Percentiles rank a stretch among this genome's conserved stretches.
Conservation (phyloP, 2,329 filamentous ascomycete genomes). For the Xylariaceae sp. region DNA sequence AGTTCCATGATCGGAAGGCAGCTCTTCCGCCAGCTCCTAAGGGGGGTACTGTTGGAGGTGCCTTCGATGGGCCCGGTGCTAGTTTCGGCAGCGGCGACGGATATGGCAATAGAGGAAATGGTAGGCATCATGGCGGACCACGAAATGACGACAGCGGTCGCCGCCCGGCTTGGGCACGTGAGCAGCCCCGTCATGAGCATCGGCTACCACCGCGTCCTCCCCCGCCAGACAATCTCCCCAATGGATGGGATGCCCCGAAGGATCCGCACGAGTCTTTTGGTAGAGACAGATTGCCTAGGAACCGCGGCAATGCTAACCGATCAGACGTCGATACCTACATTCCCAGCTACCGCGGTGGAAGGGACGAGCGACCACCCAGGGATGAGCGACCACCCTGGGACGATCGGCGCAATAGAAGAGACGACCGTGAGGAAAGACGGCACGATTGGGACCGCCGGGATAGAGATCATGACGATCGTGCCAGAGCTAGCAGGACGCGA, state of each 20-base stretch:
- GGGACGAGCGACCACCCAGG: conserved; percentile 34
- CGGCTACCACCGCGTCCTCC: conserved; percentile 47
- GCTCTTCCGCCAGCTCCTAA: conserved; percentile 85
- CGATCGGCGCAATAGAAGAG: conserved; percentile 31
- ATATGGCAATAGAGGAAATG: conserved; percentile 47
- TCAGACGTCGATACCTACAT: conserved; percentile 47
- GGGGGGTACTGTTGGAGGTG: conserved; percentile 80
- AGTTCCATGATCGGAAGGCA: conserved; percentile 80
- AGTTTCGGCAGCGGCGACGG: conserved; percentile 49
- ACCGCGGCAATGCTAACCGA: conserved; percentile 29
- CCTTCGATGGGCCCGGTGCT: conserved; percentile 44
- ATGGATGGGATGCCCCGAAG: conserved; percentile 34
- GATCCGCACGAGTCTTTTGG: conserved; percentile 40
- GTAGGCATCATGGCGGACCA: conserved; percentile 34
- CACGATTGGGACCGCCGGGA: conserved; percentile 38
- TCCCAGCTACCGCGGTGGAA: conserved; percentile 40
- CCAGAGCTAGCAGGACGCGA: conserved; percentile 38
- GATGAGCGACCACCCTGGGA: conserved; percentile 38
- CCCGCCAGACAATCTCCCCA: conserved; percentile 38
- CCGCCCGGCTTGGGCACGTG: conserved; percentile 51
- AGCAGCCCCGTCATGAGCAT: conserved; percentile 36
- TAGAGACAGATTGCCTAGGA: conserved; percentile 34
- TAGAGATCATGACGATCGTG: conserved; percentile 33
- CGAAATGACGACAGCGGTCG: conserved; percentile 38
- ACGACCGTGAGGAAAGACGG: conserved; percentile 36